phyloP scores from a whole-genome alignment of 1,284 basidiomycete species.

The Takashimella tepidaria region DNA sequence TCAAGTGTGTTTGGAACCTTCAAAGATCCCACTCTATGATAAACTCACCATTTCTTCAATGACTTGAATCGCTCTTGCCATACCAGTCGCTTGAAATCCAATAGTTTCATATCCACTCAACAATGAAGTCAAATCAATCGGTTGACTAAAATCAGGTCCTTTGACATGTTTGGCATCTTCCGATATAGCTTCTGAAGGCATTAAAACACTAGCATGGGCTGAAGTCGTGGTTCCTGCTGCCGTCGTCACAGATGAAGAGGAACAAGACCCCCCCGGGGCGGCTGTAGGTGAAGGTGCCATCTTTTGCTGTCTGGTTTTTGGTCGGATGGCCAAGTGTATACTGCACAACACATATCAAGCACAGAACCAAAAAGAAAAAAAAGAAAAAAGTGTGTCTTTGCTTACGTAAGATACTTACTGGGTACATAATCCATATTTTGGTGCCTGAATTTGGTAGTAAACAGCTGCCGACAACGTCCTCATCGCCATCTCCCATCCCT shows the following conservation, averaged over 20 bases:
- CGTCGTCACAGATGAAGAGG: neutral
- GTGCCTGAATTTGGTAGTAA: too few relatives aligned
- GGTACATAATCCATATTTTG: too few relatives aligned
- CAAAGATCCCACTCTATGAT: too few relatives aligned
- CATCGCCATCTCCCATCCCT: too few relatives aligned
- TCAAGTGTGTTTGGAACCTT: neutral
- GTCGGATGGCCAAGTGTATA: too few relatives aligned
- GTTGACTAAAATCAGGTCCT: slow-evolving; percentile 80
- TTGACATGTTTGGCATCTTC: slow-evolving; percentile 65
- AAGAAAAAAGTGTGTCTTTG: too few relatives aligned
- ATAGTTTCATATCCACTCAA: slow-evolving; percentile 78
- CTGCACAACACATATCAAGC: too few relatives aligned
- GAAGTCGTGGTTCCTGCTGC: slow-evolving; percentile 11
- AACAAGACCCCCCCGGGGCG: neutral
- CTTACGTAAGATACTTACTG: too few relatives aligned
- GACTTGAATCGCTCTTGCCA: slow-evolving; percentile 69
- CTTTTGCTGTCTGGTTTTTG: too few relatives aligned
- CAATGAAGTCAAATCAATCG: slow-evolving; percentile 64
- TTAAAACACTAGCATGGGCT: slow-evolving; percentile 61
- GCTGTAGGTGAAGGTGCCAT: too few relatives aligned
- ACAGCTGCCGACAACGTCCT: too few relatives aligned
- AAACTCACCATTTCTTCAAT: slow-evolving; percentile 49
- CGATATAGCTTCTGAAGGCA: slow-evolving; percentile 73
- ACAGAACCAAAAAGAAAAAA: too few relatives aligned
- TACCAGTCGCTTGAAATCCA: slow-evolving; percentile 90